A percentile compares a stretch with the other conserved stretches of the same genome.
Evolutionary conservation across 106 monocot species (phyloP).

Genomic region (Phalaenopsis equestris): DNA sequence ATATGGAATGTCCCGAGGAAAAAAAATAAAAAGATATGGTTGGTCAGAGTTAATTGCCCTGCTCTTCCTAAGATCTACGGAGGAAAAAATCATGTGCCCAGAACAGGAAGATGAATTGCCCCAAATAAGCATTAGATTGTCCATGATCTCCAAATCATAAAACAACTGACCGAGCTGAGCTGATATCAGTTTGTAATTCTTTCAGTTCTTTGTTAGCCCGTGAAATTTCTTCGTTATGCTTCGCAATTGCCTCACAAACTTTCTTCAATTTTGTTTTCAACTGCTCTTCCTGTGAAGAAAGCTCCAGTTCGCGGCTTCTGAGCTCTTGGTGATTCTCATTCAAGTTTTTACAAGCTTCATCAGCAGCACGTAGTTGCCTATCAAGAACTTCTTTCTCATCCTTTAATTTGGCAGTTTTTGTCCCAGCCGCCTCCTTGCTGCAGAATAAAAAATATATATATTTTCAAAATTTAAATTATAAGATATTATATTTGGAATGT

Average conservation of each 20-base stretch:
- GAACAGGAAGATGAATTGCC: neutral
- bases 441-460: neutral
- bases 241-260: conserved; percentile 28
- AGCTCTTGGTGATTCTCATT: conserved; percentile 88
- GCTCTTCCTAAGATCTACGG: too few species aligned
- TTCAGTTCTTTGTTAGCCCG: conserved; percentile 42
- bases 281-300: conserved; percentile 65
- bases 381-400: conserved; percentile 98
- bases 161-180: conserved; percentile 56
- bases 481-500: neutral
- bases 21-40: neutral
- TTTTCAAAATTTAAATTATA: neutral
- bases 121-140: neutral
- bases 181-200: conserved; percentile 38
- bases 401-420: conserved; percentile 83
- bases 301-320: conserved; percentile 54
- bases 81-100: neutral
- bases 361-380: conserved; percentile 73
- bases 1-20: neutral
- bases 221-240: conserved; percentile 53
- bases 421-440: conserved; percentile 95
- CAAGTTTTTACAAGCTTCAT: conserved; percentile 79
- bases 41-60: too few species aligned
- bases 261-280: conserved; percentile 51
- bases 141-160: neutral